Percentiles rank a stretch among this genome's conserved stretches.
phyloP scores from a whole-genome alignment of 73 alveolate species.

The Durusdinium trenchii region DNA sequence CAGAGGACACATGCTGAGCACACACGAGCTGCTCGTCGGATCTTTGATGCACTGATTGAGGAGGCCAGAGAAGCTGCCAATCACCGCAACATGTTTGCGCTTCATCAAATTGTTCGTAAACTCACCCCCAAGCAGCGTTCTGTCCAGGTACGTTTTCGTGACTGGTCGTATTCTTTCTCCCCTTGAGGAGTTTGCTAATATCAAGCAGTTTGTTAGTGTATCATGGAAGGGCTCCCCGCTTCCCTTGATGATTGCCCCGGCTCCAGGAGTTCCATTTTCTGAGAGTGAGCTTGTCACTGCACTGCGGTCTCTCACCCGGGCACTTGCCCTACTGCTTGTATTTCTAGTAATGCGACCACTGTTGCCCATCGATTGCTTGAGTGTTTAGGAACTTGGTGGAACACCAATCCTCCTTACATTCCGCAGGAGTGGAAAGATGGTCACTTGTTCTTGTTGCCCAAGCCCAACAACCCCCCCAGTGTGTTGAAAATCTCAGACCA shows the following conservation, averaged over 20 bases:
- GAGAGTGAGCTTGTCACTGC: not conserved
- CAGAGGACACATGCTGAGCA: no score
- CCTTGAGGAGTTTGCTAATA: no score
- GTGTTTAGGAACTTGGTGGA: not conserved
- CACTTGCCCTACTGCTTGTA: not conserved
- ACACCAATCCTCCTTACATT: not conserved
- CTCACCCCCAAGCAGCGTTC: not conserved
- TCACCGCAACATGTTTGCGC: no score
- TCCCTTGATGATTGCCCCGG: not conserved
- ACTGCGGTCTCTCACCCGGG: not conserved
- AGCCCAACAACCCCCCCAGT: not conserved
- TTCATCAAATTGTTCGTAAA: no score
- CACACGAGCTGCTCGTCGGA: no score
- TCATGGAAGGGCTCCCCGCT: not conserved
- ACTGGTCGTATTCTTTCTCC: not conserved
- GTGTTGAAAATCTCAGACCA: not conserved
- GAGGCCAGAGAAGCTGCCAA: no score
- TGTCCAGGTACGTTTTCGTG: not conserved
- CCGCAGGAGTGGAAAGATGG: not conserved
- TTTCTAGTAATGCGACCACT: not conserved
- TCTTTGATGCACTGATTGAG: no score
- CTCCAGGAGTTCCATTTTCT: not conserved
- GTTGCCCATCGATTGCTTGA: not conserved
- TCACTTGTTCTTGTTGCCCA: not conserved
- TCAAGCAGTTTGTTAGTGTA: no score